phyloP scores from a whole-genome alignment of 2,329 filamentous ascomycete species.

The Fusarium falciforme region DNA sequence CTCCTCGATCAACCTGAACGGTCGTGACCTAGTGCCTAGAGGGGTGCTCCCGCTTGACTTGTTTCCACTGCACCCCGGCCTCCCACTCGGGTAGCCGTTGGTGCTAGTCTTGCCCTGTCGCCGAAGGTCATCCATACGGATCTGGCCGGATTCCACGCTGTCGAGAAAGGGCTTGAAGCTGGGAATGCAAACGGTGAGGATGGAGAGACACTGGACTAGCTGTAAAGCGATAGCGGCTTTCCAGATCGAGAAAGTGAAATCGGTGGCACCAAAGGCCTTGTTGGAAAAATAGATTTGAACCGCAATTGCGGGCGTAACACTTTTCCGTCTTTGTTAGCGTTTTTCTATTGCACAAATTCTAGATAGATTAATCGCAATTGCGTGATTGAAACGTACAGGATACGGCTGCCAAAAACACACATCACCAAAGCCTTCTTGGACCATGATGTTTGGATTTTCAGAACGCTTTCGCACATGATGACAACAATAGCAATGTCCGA shows the following conservation, averaged over 20 bases:
- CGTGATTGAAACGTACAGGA: slow-evolving; percentile 37
- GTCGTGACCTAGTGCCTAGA: slow-evolving; percentile 21
- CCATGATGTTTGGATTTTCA: slow-evolving; percentile 44
- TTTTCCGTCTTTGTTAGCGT: slow-evolving; percentile 16
- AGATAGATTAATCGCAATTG: neutral
- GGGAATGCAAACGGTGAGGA: slow-evolving; percentile 43
- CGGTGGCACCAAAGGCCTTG: slow-evolving; percentile 33
- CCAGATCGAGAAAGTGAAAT: slow-evolving; percentile 41
- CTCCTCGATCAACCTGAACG: neutral
- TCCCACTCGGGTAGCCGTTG: slow-evolving; percentile 35
- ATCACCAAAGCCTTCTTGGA: slow-evolving; percentile 45
- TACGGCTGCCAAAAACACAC: slow-evolving; percentile 45
- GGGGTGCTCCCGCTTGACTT: slow-evolving; percentile 33
- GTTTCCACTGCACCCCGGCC: slow-evolving; percentile 35
- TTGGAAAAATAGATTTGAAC: slow-evolving; percentile 42
- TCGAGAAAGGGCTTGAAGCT: slow-evolving; percentile 47
- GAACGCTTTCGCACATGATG: slow-evolving; percentile 43
- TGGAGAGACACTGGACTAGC: slow-evolving; percentile 43
- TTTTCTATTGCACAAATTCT: neutral
- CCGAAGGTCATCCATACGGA: slow-evolving; percentile 42
- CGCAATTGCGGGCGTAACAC: slow-evolving; percentile 42
- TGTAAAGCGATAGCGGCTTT: slow-evolving; percentile 36
- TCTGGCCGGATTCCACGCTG: slow-evolving; percentile 44
- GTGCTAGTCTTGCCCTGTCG: slow-evolving; percentile 42
- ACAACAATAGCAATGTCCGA: slow-evolving; percentile 44